Base-by-base conservation (phyloP, 2,329 filamentous ascomycete genomes). In the Rachicladosporium sp. region DNA sequence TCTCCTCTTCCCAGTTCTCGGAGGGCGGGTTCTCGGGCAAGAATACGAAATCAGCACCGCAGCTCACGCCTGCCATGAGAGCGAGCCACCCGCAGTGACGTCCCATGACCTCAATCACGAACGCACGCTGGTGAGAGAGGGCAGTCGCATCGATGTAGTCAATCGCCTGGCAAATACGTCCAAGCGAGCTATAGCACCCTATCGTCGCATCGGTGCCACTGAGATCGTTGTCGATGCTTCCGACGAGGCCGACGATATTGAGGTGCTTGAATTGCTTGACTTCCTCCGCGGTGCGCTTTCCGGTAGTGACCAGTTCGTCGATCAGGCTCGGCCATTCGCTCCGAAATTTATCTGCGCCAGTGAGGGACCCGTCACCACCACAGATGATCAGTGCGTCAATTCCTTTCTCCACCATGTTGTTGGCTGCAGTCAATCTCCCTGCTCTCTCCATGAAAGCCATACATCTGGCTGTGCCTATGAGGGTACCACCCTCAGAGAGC, bases 101-200 rank as follows among this genome's bases (percentile, higher is more conserved):
- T 36, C 91, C 91, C 91, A 98, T 98, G 54, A 98, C 91, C 62
- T 95, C 91, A 46, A 98, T 83, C 42, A 98, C 88, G 62, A 98
- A 98, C 31, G 91, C 91, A 52, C 91, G 75, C 48, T 93, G 93
- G 63, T 98, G 91, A 21, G 88, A 95, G 30, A 80, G 81, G 38
- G 89, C 89, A 0, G 91, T 96, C 12, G 89, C 88, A 63, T 98
- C 89, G 52, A 98, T 93, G 57, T 87, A 89, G 66, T 98, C 91
- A 43, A 98, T 85, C 57, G 89, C 85, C 59, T 95, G 83, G 65
- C 89, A 96, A 52, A 98, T 94, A 43, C 89, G 80, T 35, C 82
- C 78, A 41, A 98, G 74, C 15, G 91, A 91, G 33, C 88, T 94
- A 67, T 94, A 96, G 61, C 85, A 93, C 41, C 91, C 91, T 59